Percentiles rank a stretch among this genome's conserved stretches.
These are phyloP conservation scores for Solanum chacoense DNA, from an alignment of 305 asterid genomes.

Conservation along the genomic window DNA sequence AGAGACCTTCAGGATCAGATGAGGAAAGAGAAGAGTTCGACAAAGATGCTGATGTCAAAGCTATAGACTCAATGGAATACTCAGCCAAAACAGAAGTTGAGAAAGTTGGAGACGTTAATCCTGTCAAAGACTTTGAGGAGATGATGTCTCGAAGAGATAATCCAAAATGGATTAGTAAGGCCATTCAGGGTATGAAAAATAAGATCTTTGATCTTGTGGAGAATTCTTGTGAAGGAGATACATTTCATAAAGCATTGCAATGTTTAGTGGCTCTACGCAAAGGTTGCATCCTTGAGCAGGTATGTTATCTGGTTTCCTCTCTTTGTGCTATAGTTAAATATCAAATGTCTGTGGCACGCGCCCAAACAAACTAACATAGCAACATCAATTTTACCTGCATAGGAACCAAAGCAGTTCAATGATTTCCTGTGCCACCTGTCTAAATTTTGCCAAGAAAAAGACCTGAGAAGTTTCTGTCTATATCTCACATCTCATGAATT, in stretches of 20 bases:
- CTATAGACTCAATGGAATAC: conserved; percentile 42
- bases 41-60: conserved; percentile 28
- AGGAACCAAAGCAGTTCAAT: conserved; percentile 87
- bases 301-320: conserved; percentile 9
- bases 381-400: not conserved
- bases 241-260: conserved; percentile 42
- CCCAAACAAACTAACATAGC: not conserved
- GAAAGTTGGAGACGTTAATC: conserved; percentile 53
- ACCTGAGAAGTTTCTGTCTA: conserved; percentile 34
- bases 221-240: conserved; percentile 54
- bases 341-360: not conserved
- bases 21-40: conserved; percentile 37
- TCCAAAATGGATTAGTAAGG: conserved; percentile 71
- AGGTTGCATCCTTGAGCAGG: conserved; percentile 87
- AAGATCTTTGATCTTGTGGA: conserved; percentile 50
- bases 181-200: conserved; percentile 62
- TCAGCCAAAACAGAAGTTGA: conserved; percentile 41
- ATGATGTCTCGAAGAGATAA: conserved; percentile 80
- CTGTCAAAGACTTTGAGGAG: conserved; percentile 77
- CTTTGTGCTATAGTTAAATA: not conserved
- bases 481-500: conserved; percentile 35
- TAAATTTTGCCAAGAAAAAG: conserved; percentile 45
- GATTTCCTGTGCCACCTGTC: conserved; percentile 46
- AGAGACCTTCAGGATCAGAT: conserved; percentile 57
- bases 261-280: conserved; percentile 74